These are phyloP conservation scores for Gynostemma pentaphyllum DNA, from an alignment of 306 rosid genomes.

Conservation along the genomic window DNA sequence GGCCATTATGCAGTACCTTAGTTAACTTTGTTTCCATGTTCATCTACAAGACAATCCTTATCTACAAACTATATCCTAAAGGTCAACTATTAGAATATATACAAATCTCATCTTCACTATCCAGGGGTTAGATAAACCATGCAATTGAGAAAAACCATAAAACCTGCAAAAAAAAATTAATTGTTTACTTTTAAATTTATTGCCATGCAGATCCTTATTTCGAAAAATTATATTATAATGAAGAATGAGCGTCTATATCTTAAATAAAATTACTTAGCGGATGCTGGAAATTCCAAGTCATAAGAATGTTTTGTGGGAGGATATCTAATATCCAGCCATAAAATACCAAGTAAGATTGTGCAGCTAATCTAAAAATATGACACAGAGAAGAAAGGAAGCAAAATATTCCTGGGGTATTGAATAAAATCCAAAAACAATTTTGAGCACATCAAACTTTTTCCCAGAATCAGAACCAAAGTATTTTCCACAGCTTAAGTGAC, in stretches of 20 bases:
- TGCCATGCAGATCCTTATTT: background rate
- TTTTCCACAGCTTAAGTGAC: background rate
- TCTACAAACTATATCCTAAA: constrained; percentile 16
- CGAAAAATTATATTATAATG: background rate
- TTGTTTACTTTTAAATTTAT: background rate
- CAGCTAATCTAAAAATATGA: background rate
- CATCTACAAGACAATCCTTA: constrained; percentile 9
- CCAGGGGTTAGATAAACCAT: constrained; percentile 12
- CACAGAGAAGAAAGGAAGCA: background rate
- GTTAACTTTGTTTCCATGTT: constrained; percentile 15
- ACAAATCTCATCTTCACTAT: constrained; percentile 1
- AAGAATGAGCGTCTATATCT: background rate
- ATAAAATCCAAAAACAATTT: background rate
- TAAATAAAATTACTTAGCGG: background rate
- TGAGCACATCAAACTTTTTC: background rate
- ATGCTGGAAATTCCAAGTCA: background rate
- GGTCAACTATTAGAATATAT: constrained; percentile 3
- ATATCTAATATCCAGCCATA: background rate
- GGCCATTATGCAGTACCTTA: constrained; percentile 14
- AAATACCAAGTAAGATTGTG: background rate
- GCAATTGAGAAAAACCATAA: constrained; percentile 9
- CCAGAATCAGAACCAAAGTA: background rate
- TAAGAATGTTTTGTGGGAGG: background rate
- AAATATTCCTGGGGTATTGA: background rate
- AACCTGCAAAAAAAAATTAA: constrained; percentile 19